phyloP scores from a whole-genome alignment of 139 green algal genomes.

The Coelastrella sp. region DNA sequence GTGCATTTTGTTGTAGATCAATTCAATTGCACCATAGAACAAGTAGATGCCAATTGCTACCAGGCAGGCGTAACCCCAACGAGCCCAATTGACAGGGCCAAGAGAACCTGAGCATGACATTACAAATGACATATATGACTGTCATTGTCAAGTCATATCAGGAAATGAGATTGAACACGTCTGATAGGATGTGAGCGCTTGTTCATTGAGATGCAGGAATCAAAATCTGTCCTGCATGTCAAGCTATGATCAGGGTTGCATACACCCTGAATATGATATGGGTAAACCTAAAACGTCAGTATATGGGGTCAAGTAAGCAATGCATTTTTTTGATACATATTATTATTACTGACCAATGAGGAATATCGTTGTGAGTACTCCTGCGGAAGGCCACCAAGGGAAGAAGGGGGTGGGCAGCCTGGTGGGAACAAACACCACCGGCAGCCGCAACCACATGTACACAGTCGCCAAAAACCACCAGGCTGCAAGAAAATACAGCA shows the following conservation, averaged over 20 bases:
- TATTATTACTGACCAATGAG: slow-evolving; percentile 29
- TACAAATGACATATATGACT: not conserved
- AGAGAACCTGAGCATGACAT: not conserved
- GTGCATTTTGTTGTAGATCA: not conserved
- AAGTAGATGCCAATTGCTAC: not conserved
- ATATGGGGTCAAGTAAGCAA: too few species aligned
- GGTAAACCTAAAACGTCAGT: too few species aligned
- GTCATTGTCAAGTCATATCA: too few species aligned
- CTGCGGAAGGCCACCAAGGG: slow-evolving; percentile 41
- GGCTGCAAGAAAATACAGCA: slow-evolving; percentile 1
- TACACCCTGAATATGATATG: too few species aligned
- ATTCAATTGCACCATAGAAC: not conserved
- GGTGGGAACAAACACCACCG: slow-evolving; percentile 28
- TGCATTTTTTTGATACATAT: too few species aligned
- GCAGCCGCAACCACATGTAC: slow-evolving; percentile 23
- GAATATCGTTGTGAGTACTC: slow-evolving; percentile 39
- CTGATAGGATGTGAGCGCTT: too few species aligned
- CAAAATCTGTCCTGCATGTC: too few species aligned
- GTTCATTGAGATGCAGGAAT: too few species aligned
- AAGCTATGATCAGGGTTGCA: too few species aligned
- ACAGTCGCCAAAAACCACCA: slow-evolving; percentile 25
- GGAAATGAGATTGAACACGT: too few species aligned
- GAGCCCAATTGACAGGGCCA: not conserved
- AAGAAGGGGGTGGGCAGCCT: slow-evolving; percentile 29
- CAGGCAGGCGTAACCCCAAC: not conserved